Conservation (phyloP, 257 asterid species). For the Ocimum tenuiflorum region DNA sequence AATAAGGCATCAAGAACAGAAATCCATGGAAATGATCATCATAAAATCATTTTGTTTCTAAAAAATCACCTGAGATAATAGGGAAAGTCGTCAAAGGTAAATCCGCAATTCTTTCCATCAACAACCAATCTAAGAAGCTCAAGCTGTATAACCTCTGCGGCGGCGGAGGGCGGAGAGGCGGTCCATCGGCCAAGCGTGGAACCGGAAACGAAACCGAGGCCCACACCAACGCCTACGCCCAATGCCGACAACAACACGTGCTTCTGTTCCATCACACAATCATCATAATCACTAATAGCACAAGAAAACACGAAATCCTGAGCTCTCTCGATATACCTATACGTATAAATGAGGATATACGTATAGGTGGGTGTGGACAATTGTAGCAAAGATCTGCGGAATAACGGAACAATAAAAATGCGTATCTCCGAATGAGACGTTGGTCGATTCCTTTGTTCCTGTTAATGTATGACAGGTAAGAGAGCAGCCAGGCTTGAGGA, state of each 20-base stretch:
- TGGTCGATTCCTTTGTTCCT: slow-evolving; percentile 17
- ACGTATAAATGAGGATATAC: slow-evolving; percentile 16
- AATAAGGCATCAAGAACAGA: background rate
- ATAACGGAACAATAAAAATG: slow-evolving; percentile 5
- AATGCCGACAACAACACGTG: slow-evolving; percentile 79
- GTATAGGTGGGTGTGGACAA: background rate
- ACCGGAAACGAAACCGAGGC: slow-evolving; percentile 79
- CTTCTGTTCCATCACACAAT: slow-evolving; percentile 74
- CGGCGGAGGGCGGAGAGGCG: slow-evolving; percentile 26
- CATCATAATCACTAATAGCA: background rate
- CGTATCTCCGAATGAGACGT: slow-evolving; percentile 46
- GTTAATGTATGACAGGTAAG: slow-evolving; percentile 8
- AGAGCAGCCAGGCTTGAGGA: background rate
- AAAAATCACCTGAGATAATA: slow-evolving; percentile 69
- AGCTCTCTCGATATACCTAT: slow-evolving; percentile 2
- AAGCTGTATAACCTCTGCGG: slow-evolving; percentile 53
- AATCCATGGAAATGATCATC: background rate
- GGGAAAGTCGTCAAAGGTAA: slow-evolving; percentile 76
- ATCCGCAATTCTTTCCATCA: slow-evolving; percentile 49
- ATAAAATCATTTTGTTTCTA: background rate
- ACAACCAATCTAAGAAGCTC: slow-evolving; percentile 61
- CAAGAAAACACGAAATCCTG: background rate
- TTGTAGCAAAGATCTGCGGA: no score
- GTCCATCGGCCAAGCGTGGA: slow-evolving; percentile 59
- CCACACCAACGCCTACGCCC: slow-evolving; percentile 90